Evolutionary conservation across 1,139 yeast genomes (phyloP), one percentile per base, ranked within the genome.

Genomic region (Diutina rugosa): DNA sequence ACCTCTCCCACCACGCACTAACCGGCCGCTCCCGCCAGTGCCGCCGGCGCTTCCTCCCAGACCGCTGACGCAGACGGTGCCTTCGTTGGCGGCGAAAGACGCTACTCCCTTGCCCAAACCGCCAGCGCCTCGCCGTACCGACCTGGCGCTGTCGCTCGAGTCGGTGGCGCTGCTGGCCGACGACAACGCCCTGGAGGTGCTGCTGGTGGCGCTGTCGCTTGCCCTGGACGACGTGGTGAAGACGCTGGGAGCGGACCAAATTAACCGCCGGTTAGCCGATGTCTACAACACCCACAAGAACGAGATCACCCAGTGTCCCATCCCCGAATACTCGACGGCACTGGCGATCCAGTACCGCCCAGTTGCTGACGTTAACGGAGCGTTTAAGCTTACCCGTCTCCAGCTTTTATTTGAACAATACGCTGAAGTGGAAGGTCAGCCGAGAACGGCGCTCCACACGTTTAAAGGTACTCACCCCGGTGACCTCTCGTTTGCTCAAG

Each of bases 211-310:
- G 9, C 35, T 6, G 26, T 14, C 56, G 35, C 56, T 21, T 28
- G 46, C 44, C 26, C 55, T 46, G 35, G 54, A 38, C 51, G 32
- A 46, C 10, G 51, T 56, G 18, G 28, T 55, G 48, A 46, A 51
- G 41, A 16, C 52, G 21, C 56, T 51, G n/a, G 28, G 10, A 53
- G 62, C 63, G 54, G 62, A 63, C 51, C 44, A 30, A 32, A 16
- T 49, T 2, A 6, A 5, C 6, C 26, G 26, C 6, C 16, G 21
- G 6, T 61, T 76, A 49, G 59, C 62, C n/a, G 67, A 64, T 53
- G 58, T 73, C 8, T 76, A 74, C 59, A 76, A 76, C 60, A 56
- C 64, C 1, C 62, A 69, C 55, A 76, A 76, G 58, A 74, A 74
- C 59, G 67, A 67, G 4, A 73, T 75, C 49, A 64, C 62, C 5